Evolutionary conservation across 192 early-diverging fungal species (phyloP).

Genomic region (Backusella circina): DNA sequence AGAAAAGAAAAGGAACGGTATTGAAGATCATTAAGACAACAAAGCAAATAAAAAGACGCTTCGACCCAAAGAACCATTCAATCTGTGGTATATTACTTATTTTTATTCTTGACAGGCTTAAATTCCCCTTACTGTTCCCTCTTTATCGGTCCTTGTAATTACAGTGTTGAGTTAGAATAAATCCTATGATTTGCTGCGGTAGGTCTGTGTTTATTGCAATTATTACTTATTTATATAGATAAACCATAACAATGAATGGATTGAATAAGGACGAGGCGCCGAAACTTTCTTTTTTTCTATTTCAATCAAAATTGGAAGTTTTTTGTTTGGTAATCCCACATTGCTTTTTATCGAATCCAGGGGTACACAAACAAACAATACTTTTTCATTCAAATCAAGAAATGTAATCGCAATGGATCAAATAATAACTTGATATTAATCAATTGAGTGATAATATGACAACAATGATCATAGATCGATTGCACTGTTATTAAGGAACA

Average conservation of each 20-base stretch:
- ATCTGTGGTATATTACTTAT: not conserved
- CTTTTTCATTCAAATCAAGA: not conserved
- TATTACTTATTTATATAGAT: not conserved
- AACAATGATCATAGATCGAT: not conserved
- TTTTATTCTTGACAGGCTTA: not conserved
- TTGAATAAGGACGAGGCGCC: not conserved
- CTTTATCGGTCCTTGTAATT: not conserved
- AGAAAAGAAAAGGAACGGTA: not conserved
- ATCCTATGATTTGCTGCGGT: not conserved
- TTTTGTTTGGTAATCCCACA: not conserved
- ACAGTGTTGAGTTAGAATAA: not conserved
- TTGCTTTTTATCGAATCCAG: not conserved
- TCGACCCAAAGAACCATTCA: not conserved
- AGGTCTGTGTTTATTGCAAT: not conserved
- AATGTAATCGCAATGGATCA: not conserved
- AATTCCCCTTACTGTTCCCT: not conserved
- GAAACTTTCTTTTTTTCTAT: not conserved
- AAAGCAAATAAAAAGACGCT: not conserved
- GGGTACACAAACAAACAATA: not conserved
- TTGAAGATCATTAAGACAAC: not conserved
- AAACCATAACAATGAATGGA: not conserved
- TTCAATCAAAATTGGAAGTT: not conserved
- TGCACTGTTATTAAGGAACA: too few relatives aligned
- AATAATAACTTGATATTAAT: not conserved
- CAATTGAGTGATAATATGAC: not conserved